Conservation (phyloP, 1,139 yeast genomes). For the Meyerozyma athensensis region DNA sequence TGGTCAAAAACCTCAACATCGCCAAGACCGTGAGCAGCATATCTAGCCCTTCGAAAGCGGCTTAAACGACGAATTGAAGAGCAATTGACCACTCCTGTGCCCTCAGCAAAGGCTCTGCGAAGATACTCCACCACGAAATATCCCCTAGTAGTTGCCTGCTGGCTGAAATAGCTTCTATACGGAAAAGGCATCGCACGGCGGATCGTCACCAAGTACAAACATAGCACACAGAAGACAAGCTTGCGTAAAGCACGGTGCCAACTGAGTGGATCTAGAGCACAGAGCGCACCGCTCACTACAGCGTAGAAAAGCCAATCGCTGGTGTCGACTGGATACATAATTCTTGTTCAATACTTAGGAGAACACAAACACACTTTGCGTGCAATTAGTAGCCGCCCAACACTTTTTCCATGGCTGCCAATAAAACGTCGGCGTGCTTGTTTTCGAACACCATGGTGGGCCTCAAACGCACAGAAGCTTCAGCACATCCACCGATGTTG, state of each 20-base stretch:
- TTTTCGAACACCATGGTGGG: conserved; percentile 72
- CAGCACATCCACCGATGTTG: conserved; percentile 81
- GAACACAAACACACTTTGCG: background rate
- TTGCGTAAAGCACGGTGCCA: background rate
- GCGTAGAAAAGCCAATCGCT: background rate
- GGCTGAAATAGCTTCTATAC: conserved; percentile 1
- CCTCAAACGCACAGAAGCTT: conserved; percentile 66
- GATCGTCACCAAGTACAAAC: background rate
- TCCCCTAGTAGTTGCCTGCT: background rate
- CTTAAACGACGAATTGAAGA: background rate
- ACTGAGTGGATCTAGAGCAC: background rate
- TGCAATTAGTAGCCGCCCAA: conserved; percentile 16
- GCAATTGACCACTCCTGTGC: background rate
- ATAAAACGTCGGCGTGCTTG: conserved; percentile 67
- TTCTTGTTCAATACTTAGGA: no score
- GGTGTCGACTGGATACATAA: background rate
- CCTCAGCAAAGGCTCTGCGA: background rate
- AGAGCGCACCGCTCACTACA: background rate
- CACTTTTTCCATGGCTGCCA: conserved; percentile 46
- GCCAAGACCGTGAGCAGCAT: background rate
- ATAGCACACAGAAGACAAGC: background rate
- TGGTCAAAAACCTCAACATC: background rate
- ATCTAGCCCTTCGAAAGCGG: background rate
- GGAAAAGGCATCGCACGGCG: background rate
- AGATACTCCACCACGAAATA: background rate